phyloP scores from a whole-genome alignment of 306 rosid genomes.

The Cercis canadensis region DNA sequence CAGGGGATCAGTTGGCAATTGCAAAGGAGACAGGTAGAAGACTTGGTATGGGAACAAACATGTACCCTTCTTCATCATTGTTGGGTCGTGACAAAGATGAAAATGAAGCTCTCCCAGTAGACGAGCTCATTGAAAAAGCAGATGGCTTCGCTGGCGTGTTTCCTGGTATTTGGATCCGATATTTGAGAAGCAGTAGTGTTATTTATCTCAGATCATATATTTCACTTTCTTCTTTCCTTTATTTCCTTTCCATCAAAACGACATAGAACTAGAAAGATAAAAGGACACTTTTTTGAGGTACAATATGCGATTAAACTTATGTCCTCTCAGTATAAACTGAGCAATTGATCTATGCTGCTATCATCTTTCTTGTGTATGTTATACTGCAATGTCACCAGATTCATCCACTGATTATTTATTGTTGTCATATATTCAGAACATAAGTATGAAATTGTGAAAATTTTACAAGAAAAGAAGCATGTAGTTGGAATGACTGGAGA shows the following conservation, averaged over 20 bases:
- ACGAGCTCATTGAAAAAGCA: constrained; percentile 85
- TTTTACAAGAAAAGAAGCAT: constrained; percentile 83
- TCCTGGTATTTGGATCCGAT: constrained; percentile 60
- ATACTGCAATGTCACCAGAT: constrained; percentile 23
- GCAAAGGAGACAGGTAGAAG: constrained; percentile 90
- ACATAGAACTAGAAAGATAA: constrained; percentile 17
- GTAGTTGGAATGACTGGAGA: constrained; percentile 95
- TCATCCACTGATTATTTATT: constrained; percentile 29
- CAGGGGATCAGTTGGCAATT: constrained; percentile 87
- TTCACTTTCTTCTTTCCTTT: constrained; percentile 12
- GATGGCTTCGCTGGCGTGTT: constrained; percentile 94
- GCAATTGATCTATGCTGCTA: constrained; percentile 1
- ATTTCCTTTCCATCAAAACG: constrained; percentile 2
- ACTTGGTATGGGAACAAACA: constrained; percentile 95
- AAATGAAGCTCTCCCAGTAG: constrained; percentile 76
- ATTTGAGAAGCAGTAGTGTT: constrained; percentile 16
- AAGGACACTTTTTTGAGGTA: not conserved
- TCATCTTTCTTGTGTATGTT: not conserved
- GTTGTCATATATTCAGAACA: constrained; percentile 69
- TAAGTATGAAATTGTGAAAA: constrained; percentile 80
- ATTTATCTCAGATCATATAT: constrained; percentile 25
- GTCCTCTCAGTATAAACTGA: too few species aligned
- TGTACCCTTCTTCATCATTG: constrained; percentile 92
- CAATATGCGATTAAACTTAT: constrained; percentile 2
- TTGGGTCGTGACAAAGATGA: constrained; percentile 66